These are phyloP conservation scores for Trifolium dubium DNA, from an alignment of 306 rosid genomes.

Conservation along the genomic window DNA sequence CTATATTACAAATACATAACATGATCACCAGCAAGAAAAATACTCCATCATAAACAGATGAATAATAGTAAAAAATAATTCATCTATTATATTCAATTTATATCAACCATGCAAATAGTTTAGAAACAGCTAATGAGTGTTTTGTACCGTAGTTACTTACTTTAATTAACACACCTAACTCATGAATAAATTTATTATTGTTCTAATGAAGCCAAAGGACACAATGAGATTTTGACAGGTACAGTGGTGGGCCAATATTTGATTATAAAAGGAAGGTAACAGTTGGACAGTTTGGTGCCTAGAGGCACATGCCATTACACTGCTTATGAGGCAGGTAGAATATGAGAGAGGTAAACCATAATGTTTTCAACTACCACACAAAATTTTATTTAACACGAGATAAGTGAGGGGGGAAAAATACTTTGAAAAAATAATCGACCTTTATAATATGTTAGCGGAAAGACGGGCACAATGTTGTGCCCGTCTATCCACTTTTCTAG, in stretches of 20 bases:
- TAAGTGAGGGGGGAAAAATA: constrained; percentile 1
- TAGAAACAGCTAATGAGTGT: constrained; percentile 42
- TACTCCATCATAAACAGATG: constrained; percentile 19
- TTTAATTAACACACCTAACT: constrained; percentile 50
- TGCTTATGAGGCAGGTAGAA: constrained; percentile 55
- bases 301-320: constrained; percentile 61
- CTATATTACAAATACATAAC: constrained; percentile 17
- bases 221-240: constrained; percentile 50
- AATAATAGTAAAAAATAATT: constrained; percentile 7
- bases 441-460: not conserved
- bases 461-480: too few relatives aligned
- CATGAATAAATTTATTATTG: constrained; percentile 47
- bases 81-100: constrained; percentile 30
- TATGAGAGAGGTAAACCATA: constrained; percentile 43
- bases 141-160: constrained; percentile 19
- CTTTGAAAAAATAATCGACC: not conserved
- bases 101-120: constrained; percentile 39
- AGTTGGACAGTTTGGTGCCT: constrained; percentile 60
- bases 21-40: constrained; percentile 10
- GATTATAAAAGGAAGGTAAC: constrained; percentile 46
- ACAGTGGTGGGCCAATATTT: constrained; percentile 56
- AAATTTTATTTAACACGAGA: constrained; percentile 26
- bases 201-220: constrained; percentile 45
- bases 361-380: constrained; percentile 62
- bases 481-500: too few relatives aligned